Conservation (phyloP, 352 stramenopile genomes). For the Pythium brassicae region DNA sequence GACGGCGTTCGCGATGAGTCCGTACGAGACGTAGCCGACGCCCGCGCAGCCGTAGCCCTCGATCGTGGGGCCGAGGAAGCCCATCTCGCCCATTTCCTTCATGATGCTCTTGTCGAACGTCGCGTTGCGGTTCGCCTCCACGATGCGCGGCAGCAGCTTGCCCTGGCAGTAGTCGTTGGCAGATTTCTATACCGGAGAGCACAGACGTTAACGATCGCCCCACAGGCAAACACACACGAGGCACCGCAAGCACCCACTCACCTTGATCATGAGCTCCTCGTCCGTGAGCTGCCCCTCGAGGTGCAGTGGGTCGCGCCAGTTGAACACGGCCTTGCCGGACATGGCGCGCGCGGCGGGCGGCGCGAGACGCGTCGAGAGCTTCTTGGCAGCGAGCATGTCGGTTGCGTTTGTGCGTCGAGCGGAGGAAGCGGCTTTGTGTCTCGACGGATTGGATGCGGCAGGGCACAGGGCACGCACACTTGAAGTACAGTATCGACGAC, state of each 20-base stretch:
- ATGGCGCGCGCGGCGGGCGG: constrained; percentile 25
- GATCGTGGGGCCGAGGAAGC: constrained; percentile 94
- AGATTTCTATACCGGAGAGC: constrained; percentile 62
- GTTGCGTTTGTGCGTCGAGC: not conserved
- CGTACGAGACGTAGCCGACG: constrained; percentile 95
- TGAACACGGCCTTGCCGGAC: constrained; percentile 55
- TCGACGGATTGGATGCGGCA: constrained; percentile 5
- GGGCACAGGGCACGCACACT: too few relatives aligned
- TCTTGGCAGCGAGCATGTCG: constrained; percentile 25
- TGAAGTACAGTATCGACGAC: too few relatives aligned
- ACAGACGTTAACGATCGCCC: not conserved
- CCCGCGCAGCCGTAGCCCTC: constrained; percentile 93
- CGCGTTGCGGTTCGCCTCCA: constrained; percentile 94
- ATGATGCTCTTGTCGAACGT: constrained; percentile 94
- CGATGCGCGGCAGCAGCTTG: constrained; percentile 91
- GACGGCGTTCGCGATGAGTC: constrained; percentile 95
- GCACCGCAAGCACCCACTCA: constrained; percentile 19
- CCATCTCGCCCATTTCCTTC: constrained; percentile 92
- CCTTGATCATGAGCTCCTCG: constrained; percentile 90
- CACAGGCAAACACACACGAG: not conserved
- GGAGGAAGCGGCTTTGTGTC: not conserved
- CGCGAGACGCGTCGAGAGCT: constrained; percentile 19
- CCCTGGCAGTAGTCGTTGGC: constrained; percentile 92
- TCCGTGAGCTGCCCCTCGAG: constrained; percentile 81
- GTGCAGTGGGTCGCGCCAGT: constrained; percentile 80